phyloP scores from a whole-genome alignment of 2,329 filamentous ascomycete species.

The Colletotrichum tofieldiae region DNA sequence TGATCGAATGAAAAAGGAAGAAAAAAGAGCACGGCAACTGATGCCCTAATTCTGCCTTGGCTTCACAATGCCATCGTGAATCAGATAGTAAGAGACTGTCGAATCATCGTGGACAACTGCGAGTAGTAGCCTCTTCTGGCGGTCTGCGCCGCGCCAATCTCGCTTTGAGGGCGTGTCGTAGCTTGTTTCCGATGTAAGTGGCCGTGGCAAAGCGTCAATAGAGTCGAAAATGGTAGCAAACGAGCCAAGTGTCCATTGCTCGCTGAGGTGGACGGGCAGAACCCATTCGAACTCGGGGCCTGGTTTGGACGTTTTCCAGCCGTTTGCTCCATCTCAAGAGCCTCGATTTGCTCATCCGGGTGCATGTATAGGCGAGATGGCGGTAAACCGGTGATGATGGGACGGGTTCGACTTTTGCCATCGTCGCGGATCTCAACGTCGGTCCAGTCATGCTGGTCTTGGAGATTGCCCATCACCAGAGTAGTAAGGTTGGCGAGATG shows the following conservation, averaged over 20 bases:
- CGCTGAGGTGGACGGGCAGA: conserved; percentile 79
- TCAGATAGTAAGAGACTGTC: conserved; percentile 86
- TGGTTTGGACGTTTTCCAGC: conserved; percentile 63
- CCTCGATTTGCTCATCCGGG: conserved; percentile 85
- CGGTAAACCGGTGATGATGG: conserved; percentile 80
- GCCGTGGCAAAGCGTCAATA: conserved; percentile 59
- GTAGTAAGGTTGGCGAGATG: conserved; percentile 48
- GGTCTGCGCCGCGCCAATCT: conserved; percentile 61
- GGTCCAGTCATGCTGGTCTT: conserved; percentile 84
- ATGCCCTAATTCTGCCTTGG: conserved; percentile 80
- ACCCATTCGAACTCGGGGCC: conserved; percentile 81
- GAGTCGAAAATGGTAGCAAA: conserved; percentile 82
- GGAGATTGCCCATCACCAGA: conserved; percentile 78
- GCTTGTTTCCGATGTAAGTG: conserved; percentile 34
- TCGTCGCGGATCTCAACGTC: conserved; percentile 67
- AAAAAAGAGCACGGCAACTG: background rate
- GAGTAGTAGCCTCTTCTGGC: conserved; percentile 79
- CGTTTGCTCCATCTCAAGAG: conserved; percentile 73
- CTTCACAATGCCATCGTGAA: conserved; percentile 91
- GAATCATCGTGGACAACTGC: conserved; percentile 85
- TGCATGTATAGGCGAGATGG: conserved; percentile 83
- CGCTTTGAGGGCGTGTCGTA: conserved; percentile 49
- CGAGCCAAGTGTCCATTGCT: conserved; percentile 78
- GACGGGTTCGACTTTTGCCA: conserved; percentile 65
- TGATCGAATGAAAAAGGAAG: background rate